Evolutionary conservation across 495 filamentous ascomycete genomes (phyloP).

Genomic region (Melanomma pulvis-pyrius): DNA sequence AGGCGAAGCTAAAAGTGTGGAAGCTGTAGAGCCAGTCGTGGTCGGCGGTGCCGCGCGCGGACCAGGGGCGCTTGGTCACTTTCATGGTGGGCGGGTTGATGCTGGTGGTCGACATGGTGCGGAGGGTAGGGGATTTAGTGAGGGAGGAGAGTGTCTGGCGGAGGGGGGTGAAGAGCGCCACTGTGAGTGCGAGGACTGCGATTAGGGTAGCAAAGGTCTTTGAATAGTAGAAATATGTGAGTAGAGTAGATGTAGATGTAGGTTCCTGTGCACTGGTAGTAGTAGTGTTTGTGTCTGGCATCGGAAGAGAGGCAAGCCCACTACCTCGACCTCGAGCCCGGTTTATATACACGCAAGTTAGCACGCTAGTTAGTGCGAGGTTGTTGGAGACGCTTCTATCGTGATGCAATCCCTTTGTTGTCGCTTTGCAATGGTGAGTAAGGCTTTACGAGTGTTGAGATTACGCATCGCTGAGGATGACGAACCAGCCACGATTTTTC

Average conservation of each 20-base stretch:
- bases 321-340: not conserved
- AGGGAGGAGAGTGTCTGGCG: slow-evolving; percentile 31
- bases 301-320: slow-evolving; percentile 11
- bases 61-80: slow-evolving; percentile 47
- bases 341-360: slow-evolving; percentile 19
- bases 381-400: slow-evolving; percentile 14
- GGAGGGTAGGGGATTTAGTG: slow-evolving; percentile 25
- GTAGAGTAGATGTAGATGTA: slow-evolving; percentile 2
- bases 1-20: slow-evolving; percentile 80
- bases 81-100: slow-evolving; percentile 32
- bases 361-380: slow-evolving; percentile 7
- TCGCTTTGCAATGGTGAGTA: slow-evolving; percentile 28
- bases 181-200: slow-evolving; percentile 40
- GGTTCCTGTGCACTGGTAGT: not conserved
- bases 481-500: not conserved
- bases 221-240: slow-evolving; percentile 6
- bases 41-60: slow-evolving; percentile 69
- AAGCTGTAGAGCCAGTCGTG: slow-evolving; percentile 85
- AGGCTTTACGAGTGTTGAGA: slow-evolving; percentile 3
- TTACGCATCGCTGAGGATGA: slow-evolving; percentile 16
- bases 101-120: slow-evolving; percentile 39
- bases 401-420: slow-evolving; percentile 5
- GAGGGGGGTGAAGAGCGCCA: slow-evolving; percentile 40
- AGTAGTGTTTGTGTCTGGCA: slow-evolving; percentile 33
- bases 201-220: slow-evolving; percentile 23